phyloP scores from a whole-genome alignment of 495 filamentous ascomycete genomes.

The Aspergillus avenaceus region DNA sequence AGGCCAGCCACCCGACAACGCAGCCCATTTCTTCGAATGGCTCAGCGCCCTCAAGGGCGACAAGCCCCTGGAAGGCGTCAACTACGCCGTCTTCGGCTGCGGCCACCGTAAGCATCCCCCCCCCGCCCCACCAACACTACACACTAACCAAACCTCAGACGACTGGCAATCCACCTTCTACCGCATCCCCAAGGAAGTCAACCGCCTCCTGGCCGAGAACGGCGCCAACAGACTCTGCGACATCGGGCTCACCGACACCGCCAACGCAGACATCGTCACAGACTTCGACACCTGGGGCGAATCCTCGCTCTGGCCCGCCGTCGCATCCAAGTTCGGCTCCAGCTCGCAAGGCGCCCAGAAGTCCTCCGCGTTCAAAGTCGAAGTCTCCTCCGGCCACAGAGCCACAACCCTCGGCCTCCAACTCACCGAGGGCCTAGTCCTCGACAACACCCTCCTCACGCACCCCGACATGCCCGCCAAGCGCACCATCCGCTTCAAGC shows the following conservation, averaged over 20 bases:
- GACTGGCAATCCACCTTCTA: slow-evolving; percentile 74
- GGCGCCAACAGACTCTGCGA: slow-evolving; percentile 53
- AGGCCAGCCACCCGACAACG: slow-evolving; percentile 15
- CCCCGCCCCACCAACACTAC: slow-evolving; percentile 1
- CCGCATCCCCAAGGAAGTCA: slow-evolving; percentile 60
- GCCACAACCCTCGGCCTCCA: slow-evolving; percentile 62
- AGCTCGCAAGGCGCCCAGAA: slow-evolving; percentile 12
- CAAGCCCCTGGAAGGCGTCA: neutral
- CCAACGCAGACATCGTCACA: slow-evolving; percentile 61
- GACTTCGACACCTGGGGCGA: slow-evolving; percentile 73
- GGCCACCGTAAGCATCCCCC: slow-evolving; percentile 28
- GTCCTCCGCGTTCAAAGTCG: slow-evolving; percentile 42
- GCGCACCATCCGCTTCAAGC: slow-evolving; percentile 60
- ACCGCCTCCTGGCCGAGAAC: slow-evolving; percentile 45
- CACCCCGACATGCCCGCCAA: slow-evolving; percentile 53
- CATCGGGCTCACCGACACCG: slow-evolving; percentile 58
- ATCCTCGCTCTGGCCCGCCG: slow-evolving; percentile 58
- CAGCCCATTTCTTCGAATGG: slow-evolving; percentile 8
- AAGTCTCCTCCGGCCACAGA: slow-evolving; percentile 54
- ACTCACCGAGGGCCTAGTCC: slow-evolving; percentile 57
- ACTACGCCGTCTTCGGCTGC: slow-evolving; percentile 19
- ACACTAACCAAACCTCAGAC: slow-evolving; percentile 24
- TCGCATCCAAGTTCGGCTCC: slow-evolving; percentile 45
- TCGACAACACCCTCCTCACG: slow-evolving; percentile 53
- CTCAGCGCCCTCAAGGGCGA: slow-evolving; percentile 1